Evolutionary conservation across 106 monocot genomes (phyloP), one percentile per base, ranked within the genome.

Genomic region (Narthecium ossifragum): DNA sequence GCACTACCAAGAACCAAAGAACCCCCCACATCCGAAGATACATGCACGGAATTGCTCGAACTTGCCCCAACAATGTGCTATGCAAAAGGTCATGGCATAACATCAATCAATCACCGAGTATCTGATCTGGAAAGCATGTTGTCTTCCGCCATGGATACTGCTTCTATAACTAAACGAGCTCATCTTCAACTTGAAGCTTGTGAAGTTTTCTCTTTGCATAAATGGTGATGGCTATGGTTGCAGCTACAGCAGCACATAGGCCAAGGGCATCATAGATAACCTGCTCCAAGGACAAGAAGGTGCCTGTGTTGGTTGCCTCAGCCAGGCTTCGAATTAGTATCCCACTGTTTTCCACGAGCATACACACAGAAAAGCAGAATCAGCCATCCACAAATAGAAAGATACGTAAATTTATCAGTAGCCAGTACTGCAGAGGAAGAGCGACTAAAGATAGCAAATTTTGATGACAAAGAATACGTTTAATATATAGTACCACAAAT

Each of bases 201-300:
- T 80, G 88, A 30, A 94, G 83, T 24, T 85, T 62, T 48, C 58
- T 85, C 59, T 90, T 94, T 33, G 94, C 94, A 55, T 90, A 94
- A 47, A 80, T 61, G 3, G 94, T 94, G 47, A 94, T 89, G 24
- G 85, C 79, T 25, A 71, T 58, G 0, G 94, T 89, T 33, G 89
- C 70, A 65, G 69, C 73, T 25, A 70, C 62, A 40, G 85, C 86
- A 10, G 50, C 57, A 32, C 46, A 40, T 61, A 94, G 83, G 34
- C 94, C 89, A 9, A 94, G 50, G 2, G 69, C 63, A 36, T 94
- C 79, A 43, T 80, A 94, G 8, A 94, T 59, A n/a, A 94, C 68
- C 71, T 94, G 94, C 61, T 82, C 64, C 52, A 83, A 10, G 0
- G 89, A 78, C 1, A 90, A 53, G 66, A 94, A 85, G 9, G 72